phyloP scores from a whole-genome alignment of 192 early-diverging fungal species.

The Lunasporangiospora selenospora region DNA sequence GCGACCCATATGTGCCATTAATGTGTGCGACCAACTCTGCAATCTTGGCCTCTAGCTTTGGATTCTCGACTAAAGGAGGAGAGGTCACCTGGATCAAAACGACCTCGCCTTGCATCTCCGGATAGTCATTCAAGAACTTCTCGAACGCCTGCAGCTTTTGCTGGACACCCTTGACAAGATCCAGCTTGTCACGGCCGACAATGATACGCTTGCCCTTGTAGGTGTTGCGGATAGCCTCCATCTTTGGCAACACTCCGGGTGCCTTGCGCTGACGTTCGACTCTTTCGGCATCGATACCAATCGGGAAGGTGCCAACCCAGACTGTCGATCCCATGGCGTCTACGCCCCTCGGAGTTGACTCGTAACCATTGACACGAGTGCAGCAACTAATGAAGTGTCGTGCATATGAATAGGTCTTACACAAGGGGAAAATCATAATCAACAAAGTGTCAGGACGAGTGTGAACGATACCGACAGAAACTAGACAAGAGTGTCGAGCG shows the following conservation, averaged over 20 bases:
- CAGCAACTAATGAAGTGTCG: slow-evolving; percentile 93
- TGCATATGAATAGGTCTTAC: slow-evolving; percentile 89
- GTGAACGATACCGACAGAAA: background rate
- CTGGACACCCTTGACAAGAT: slow-evolving; percentile 92
- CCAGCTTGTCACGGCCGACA: slow-evolving; percentile 94
- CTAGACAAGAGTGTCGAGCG: no score
- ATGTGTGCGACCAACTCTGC: slow-evolving; percentile 89
- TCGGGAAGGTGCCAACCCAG: slow-evolving; percentile 90
- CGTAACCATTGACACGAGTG: slow-evolving; percentile 91
- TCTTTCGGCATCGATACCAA: slow-evolving; percentile 90
- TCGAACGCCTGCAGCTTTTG: slow-evolving; percentile 96
- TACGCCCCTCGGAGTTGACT: slow-evolving; percentile 94
- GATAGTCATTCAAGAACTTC: slow-evolving; percentile 87
- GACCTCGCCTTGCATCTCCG: slow-evolving; percentile 86
- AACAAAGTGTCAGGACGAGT: background rate
- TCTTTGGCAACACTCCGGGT: slow-evolving; percentile 77
- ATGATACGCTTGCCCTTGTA: slow-evolving; percentile 93
- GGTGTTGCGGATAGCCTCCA: slow-evolving; percentile 79
- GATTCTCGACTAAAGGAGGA: slow-evolving; percentile 74
- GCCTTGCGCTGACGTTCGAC: slow-evolving; percentile 68
- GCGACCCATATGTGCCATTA: slow-evolving; percentile 92
- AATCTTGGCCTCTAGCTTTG: slow-evolving; percentile 80
- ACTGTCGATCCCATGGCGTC: slow-evolving; percentile 84
- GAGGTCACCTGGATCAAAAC: slow-evolving; percentile 97
- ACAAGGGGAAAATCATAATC: background rate